A percentile compares a stretch with the other conserved stretches of the same genome.
Conservation (phyloP, 495 filamentous ascomycete species). For the Xylaria sp. region DNA sequence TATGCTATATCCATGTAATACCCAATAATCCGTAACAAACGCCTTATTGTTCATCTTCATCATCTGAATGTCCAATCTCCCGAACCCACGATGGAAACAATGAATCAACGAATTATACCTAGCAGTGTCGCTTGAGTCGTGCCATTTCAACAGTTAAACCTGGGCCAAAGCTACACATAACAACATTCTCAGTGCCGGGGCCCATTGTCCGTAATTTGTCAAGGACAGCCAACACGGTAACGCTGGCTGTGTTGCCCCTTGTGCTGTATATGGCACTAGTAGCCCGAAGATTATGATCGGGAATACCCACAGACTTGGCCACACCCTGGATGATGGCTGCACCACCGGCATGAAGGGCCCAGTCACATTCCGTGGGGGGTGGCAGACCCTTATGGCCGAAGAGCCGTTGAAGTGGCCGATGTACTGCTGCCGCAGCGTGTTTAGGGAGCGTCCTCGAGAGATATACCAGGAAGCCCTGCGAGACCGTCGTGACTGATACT, state of each 20-base stretch:
- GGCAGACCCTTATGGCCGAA: slow-evolving; percentile 17
- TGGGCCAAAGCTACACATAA: slow-evolving; percentile 55
- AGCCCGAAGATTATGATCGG: slow-evolving; percentile 43
- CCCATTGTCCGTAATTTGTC: slow-evolving; percentile 48
- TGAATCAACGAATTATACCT: background rate
- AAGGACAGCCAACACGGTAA: slow-evolving; percentile 47
- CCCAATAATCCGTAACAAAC: background rate
- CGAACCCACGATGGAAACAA: background rate
- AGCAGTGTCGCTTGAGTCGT: slow-evolving; percentile 25
- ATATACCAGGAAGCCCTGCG: slow-evolving; percentile 33
- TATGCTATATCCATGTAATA: background rate
- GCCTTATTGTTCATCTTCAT: background rate
- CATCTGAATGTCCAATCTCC: background rate
- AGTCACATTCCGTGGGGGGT: slow-evolving; percentile 48
- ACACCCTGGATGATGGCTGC: slow-evolving; percentile 52
- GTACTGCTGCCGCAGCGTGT: slow-evolving; percentile 25
- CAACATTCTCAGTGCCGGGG: slow-evolving; percentile 45
- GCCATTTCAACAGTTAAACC: slow-evolving; percentile 54
- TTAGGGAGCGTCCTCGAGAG: slow-evolving; percentile 28
- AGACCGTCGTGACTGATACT: slow-evolving; percentile 44
- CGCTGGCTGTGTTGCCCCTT: slow-evolving; percentile 22
- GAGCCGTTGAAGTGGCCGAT: slow-evolving; percentile 26
- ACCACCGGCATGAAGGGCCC: slow-evolving; percentile 60
- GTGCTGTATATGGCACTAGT: slow-evolving; percentile 19
- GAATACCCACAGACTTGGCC: slow-evolving; percentile 42